Evolutionary conservation across 78 protist species (phyloP).

Genomic region (Salpingoeca rosetta): DNA sequence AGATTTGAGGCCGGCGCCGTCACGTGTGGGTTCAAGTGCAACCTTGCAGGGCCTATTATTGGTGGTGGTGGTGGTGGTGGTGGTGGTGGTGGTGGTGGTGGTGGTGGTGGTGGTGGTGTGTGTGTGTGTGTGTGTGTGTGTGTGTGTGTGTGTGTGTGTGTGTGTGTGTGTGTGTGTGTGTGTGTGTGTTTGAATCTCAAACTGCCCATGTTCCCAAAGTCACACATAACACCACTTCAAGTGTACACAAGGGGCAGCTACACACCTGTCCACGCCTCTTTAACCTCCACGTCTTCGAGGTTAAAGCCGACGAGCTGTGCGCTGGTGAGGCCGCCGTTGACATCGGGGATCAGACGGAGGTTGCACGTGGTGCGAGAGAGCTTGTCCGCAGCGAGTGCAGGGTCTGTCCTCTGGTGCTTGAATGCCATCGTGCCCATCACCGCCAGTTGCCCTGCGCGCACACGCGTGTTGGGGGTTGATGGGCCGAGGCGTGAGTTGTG

Average conservation of each 20-base stretch:
- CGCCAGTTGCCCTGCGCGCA: neutral
- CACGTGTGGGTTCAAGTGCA: neutral
- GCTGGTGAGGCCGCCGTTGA: neutral
- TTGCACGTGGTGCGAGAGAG: neutral
- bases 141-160: too few relatives aligned
- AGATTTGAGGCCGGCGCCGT: neutral
- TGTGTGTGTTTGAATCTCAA: too few relatives aligned
- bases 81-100: too few relatives aligned
- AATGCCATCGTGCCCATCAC: neutral
- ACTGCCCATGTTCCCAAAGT: too few relatives aligned
- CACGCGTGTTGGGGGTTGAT: too few relatives aligned
- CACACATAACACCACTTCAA: too few relatives aligned
- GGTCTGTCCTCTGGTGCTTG: neutral
- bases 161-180: too few relatives aligned
- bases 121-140: too few relatives aligned
- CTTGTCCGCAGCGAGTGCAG: neutral
- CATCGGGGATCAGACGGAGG: neutral
- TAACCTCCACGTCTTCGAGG: neutral
- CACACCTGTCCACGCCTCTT: neutral
- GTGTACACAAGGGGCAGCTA: too few relatives aligned
- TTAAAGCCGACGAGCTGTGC: neutral
- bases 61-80: too few relatives aligned
- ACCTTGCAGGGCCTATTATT: neutral
- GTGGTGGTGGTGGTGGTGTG: too few relatives aligned
- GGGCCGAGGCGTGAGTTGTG: too few relatives aligned